phyloP scores from a whole-genome alignment of 768 basidiomycete genomes.

The Lactarius psammicola region DNA sequence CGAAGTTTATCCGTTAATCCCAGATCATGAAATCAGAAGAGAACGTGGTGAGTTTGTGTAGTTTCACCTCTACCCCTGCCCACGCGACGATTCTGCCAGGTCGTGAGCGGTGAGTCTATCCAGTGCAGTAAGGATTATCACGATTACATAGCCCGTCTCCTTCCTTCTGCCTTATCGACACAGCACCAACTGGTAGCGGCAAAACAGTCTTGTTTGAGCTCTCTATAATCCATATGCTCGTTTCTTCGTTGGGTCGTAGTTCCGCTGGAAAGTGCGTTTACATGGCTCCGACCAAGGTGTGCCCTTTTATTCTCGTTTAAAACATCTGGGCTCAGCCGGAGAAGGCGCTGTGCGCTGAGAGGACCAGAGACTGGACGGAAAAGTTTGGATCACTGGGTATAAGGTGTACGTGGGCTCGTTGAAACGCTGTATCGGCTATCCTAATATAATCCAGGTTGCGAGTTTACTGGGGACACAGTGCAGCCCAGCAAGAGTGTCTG shows the following conservation, averaged over 20 bases:
- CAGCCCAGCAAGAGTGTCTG: slow-evolving; percentile 61
- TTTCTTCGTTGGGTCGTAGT: slow-evolving; percentile 38
- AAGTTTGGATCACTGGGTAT: slow-evolving; percentile 78
- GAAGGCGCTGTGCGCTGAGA: slow-evolving; percentile 86
- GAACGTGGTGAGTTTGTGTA: slow-evolving; percentile 54
- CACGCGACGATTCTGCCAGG: slow-evolving; percentile 40
- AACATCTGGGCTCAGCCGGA: slow-evolving; percentile 4
- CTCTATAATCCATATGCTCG: slow-evolving; percentile 74
- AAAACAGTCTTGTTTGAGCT: slow-evolving; percentile 96
- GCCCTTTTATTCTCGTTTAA: neutral
- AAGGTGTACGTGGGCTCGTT: slow-evolving; percentile 53
- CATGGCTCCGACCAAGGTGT: slow-evolving; percentile 88
- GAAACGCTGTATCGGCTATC: slow-evolving; percentile 5
- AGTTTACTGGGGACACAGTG: slow-evolving; percentile 90
- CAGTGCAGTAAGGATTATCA: neutral
- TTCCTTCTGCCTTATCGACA: slow-evolving; percentile 12
- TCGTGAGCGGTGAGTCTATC: slow-evolving; percentile 59
- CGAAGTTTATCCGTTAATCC: neutral
- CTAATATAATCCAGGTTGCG: slow-evolving; percentile 55
- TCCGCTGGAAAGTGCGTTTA: slow-evolving; percentile 74
- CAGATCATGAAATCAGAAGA: slow-evolving; percentile 59
- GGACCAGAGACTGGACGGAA: slow-evolving; percentile 74
- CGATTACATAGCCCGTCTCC: neutral
- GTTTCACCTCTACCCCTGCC: slow-evolving; percentile 1
- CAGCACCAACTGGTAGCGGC: slow-evolving; percentile 94